Evolutionary conservation across 2,329 filamentous ascomycete genomes (phyloP).

Genomic region (Fusarium brevicatenulatum): DNA sequence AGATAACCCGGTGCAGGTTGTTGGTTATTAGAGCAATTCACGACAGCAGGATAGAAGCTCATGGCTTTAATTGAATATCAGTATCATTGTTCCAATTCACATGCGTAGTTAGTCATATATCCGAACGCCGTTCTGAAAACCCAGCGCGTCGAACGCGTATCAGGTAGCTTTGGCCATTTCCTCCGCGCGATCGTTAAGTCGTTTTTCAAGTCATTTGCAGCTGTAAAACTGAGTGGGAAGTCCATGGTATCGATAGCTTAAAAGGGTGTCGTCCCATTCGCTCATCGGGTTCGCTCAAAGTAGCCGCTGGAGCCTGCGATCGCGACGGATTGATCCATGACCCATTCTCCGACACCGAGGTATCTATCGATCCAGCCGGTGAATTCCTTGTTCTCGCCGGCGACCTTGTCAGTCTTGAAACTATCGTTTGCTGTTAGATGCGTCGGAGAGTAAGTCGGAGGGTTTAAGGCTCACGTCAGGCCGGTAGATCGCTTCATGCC

Average conservation of each 20-base stretch:
- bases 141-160: constrained; percentile 23
- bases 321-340: constrained; percentile 97
- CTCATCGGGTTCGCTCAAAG: constrained; percentile 87
- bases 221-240: constrained; percentile 16
- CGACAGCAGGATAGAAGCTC: not conserved
- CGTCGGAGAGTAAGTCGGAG: not conserved
- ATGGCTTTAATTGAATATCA: constrained; percentile 23
- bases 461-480: constrained; percentile 82
- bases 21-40: not conserved
- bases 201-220: constrained; percentile 3
- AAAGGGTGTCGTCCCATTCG: not conserved
- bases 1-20: not conserved
- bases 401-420: constrained; percentile 86
- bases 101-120: constrained; percentile 39
- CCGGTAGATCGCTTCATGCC: constrained; percentile 98
- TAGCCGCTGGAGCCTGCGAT: constrained; percentile 87
- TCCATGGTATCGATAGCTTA: constrained; percentile 30
- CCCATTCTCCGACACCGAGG: constrained; percentile 93
- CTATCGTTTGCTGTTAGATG: constrained; percentile 61
- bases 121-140: constrained; percentile 41
- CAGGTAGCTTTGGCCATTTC: constrained; percentile 15
- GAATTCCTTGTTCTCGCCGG: constrained; percentile 81
- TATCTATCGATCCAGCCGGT: constrained; percentile 94
- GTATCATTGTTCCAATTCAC: constrained; percentile 40
- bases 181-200: constrained; percentile 24